Percentiles rank a stretch among this genome's conserved stretches.
These are phyloP conservation scores for Candida ipomoeae DNA, from an alignment of 805 yeast genomes.

Conservation along the genomic window DNA sequence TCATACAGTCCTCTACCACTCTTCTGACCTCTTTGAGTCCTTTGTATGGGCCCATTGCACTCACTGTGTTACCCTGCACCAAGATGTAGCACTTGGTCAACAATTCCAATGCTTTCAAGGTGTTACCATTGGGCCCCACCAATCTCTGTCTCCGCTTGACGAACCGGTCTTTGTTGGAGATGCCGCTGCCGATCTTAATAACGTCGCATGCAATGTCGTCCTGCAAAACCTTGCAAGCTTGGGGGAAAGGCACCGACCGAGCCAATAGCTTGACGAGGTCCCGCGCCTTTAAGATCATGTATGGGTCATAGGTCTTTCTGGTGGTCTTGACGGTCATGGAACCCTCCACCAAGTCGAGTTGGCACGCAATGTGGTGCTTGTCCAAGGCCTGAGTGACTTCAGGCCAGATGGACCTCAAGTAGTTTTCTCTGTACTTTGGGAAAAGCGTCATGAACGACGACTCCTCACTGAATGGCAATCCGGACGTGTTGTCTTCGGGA, in stretches of 20 bases:
- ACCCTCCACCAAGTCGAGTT: constrained; percentile 88
- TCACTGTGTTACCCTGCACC: constrained; percentile 96
- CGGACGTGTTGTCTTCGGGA: constrained; percentile 84
- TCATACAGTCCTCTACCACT: constrained; percentile 97
- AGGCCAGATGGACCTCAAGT: constrained; percentile 85
- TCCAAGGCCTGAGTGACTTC: constrained; percentile 83
- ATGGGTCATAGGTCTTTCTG: constrained; percentile 92
- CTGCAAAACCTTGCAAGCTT: constrained; percentile 84
- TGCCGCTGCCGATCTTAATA: constrained; percentile 87
- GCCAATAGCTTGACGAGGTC: constrained; percentile 91
- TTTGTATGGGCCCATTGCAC: constrained; percentile 94
- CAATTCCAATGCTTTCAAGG: constrained; percentile 90
- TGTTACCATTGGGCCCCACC: constrained; percentile 96
- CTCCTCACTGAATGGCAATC: constrained; percentile 90
- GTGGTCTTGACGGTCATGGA: constrained; percentile 97
- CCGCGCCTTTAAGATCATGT: constrained; percentile 87
- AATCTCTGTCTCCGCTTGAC: constrained; percentile 93
- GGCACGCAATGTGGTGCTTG: constrained; percentile 72
- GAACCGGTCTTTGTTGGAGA: constrained; percentile 87
- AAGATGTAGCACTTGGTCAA: constrained; percentile 92
- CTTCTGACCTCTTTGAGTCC: constrained; percentile 90
- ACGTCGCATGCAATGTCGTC: constrained; percentile 96
- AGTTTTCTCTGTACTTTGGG: constrained; percentile 94
- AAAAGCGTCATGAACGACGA: constrained; percentile 91
- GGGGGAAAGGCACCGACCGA: constrained; percentile 95